Evolutionary conservation across 257 asterid species (phyloP), one percentile per base, ranked within the genome.

Genomic region (Petrea volubilis): DNA sequence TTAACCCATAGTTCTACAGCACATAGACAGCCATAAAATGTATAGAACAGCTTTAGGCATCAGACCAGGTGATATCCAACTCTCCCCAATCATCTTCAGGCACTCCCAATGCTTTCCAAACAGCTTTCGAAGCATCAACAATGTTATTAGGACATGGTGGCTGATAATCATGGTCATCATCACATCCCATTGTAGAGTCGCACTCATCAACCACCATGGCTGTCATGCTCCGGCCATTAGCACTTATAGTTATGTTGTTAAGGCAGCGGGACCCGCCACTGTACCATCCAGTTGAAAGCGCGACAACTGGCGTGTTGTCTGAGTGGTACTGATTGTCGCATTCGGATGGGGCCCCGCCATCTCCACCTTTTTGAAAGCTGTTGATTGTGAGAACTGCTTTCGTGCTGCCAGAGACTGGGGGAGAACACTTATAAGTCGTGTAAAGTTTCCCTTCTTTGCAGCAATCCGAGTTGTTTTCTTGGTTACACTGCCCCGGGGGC

Each of bases 61-160:
- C 82, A 25, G 84, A 70, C 84, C 87, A 85, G 2, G 86, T 78
- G 43, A 82, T 74, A 17, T 74, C 82, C 79, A 80, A 52, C 3
- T 64, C 84, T 1, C 84, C 87, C 83, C 85, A 75, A 3, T 73
- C 9, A 36, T 15, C 74, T 44, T 69, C 66, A 1, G 73, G 66
- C 46, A 78, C 78, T 1, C 74, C 82, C 51, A 82, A 75, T 2
- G 90, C 83, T 46, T 74, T 15, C 87, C 91, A 81, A 10, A 81
- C 86, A 0, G 84, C 84, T 59, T 76, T 81, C 0, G 89, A 81
- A 13, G 79, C 84, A 49, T 81, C 89, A 8, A 81, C 84, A 0
- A 84, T 84, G 77, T 84, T 84, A 36, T 84, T 67, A 0, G 86
- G 79, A 44, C 88, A 84, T 0, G 86, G 88, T 21, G 84, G 88